Evolutionary conservation across 768 basidiomycete species (phyloP).

Genomic region (Panaeolus papilionaceus): DNA sequence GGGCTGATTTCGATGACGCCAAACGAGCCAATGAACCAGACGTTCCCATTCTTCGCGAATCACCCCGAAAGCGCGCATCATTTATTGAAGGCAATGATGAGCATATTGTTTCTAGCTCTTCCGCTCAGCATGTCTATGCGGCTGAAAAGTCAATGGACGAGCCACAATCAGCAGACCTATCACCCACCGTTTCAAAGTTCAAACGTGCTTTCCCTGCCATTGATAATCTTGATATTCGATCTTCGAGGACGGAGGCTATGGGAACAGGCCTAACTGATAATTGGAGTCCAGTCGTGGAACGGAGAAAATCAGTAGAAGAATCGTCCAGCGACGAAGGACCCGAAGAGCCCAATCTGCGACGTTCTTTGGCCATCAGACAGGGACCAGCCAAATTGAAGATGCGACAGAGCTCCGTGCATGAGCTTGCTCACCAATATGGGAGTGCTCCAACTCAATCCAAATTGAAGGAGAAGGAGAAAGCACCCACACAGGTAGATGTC

Average conservation of each 20-base stretch:
- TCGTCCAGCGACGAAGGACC: conserved; percentile 68
- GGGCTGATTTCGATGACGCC: conserved; percentile 54
- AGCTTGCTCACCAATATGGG: conserved; percentile 81
- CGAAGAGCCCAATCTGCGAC: conserved; percentile 45
- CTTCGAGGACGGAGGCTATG: conserved; percentile 17
- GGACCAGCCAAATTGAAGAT: conserved; percentile 50
- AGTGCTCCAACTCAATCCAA: conserved; percentile 47
- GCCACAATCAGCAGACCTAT: conserved; percentile 32
- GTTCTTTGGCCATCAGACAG: conserved; percentile 31
- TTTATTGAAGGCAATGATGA: conserved; percentile 57
- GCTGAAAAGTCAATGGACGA: conserved; percentile 26
- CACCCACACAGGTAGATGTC: background rate
- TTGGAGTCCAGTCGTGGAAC: conserved; percentile 49
- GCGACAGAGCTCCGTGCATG: conserved; percentile 84
- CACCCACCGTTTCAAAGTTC: conserved; percentile 46
- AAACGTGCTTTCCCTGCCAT: conserved; percentile 43
- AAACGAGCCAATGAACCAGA: conserved; percentile 30
- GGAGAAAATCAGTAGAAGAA: conserved; percentile 37
- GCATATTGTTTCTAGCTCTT: conserved; percentile 43
- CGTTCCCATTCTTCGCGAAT: conserved; percentile 65
- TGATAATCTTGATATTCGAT: conserved; percentile 32
- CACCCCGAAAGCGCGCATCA: conserved; percentile 76
- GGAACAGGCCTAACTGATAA: conserved; percentile 45
- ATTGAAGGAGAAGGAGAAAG: conserved; percentile 29
- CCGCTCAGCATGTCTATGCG: conserved; percentile 42